phyloP scores from a whole-genome alignment of 1,284 basidiomycete species.

The Cutaneotrichosporon sp. region DNA sequence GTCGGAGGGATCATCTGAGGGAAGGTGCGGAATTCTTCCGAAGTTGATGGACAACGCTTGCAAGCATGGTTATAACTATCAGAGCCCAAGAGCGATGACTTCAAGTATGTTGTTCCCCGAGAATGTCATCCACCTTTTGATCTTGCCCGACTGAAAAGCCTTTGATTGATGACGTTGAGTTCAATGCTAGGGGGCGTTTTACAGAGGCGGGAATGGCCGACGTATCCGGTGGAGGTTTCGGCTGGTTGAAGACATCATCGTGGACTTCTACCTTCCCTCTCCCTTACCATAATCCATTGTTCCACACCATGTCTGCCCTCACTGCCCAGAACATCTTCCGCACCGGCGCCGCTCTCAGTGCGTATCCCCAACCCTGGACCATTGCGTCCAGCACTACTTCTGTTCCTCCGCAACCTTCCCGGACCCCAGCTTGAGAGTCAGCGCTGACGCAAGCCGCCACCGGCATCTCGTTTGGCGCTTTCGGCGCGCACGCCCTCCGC shows the following conservation, averaged over 20 bases:
- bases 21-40: too few species aligned
- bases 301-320: neutral
- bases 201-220: neutral
- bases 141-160: neutral
- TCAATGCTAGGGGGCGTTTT: neutral
- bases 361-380: conserved; percentile 7
- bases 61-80: neutral
- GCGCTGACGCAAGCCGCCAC: conserved; percentile 40
- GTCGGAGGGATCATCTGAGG: neutral
- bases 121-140: neutral
- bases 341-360: conserved; percentile 43
- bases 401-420: neutral
- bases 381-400: neutral
- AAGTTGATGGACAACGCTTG: too few species aligned
- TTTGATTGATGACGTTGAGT: neutral
- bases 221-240: neutral
- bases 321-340: conserved; percentile 28
- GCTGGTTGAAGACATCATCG: neutral
- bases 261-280: neutral
- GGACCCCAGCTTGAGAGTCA: neutral
- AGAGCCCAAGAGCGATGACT: neutral
- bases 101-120: neutral
- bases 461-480: conserved; percentile 51
- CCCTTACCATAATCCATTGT: neutral
- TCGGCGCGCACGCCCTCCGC: conserved; percentile 51